phyloP scores from a whole-genome alignment of 805 yeast genomes.

The Yamadazyma ubonensis region DNA sequence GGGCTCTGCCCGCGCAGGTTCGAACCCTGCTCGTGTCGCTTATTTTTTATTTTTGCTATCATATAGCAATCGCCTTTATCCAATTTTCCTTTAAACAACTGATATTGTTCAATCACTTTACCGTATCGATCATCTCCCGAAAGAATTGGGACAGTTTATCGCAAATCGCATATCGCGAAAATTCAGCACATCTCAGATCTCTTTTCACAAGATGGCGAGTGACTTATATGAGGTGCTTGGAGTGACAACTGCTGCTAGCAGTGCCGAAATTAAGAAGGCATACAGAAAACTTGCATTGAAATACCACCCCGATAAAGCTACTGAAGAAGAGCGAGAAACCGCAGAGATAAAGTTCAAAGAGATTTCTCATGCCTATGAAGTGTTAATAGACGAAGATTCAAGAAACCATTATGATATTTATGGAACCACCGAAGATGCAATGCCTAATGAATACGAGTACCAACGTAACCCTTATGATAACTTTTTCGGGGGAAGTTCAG shows the following conservation, averaged over 20 bases:
- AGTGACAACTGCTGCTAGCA: conserved; percentile 40
- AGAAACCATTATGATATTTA: conserved; percentile 59
- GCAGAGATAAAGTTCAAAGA: conserved; percentile 83
- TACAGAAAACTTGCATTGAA: conserved; percentile 62
- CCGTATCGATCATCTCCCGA: too few relatives aligned
- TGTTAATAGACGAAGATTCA: conserved; percentile 66
- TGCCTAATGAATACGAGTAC: conserved; percentile 19
- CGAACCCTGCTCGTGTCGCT: conserved; percentile 76
- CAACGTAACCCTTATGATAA: conserved; percentile 35
- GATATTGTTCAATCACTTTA: too few relatives aligned
- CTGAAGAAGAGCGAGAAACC: conserved; percentile 60
- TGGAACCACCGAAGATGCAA: conserved; percentile 42
- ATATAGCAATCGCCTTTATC: too few relatives aligned
- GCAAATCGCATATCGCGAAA: neutral
- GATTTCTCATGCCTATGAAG: conserved; percentile 81
- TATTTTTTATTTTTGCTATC: conserved; percentile 26
- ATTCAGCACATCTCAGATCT: neutral
- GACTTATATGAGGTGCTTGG: conserved; percentile 48
- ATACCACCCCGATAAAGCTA: conserved; percentile 78
- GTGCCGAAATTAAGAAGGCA: conserved; percentile 60
- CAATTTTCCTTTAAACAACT: too few relatives aligned
- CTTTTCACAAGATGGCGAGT: conserved; percentile 1
- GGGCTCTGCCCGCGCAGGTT: conserved; percentile 81
- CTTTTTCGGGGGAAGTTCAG: conserved; percentile 23
- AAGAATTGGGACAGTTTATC: too few relatives aligned